Base-by-base conservation (phyloP, 306 rosid genomes). In the Quercus berberidifolia region DNA sequence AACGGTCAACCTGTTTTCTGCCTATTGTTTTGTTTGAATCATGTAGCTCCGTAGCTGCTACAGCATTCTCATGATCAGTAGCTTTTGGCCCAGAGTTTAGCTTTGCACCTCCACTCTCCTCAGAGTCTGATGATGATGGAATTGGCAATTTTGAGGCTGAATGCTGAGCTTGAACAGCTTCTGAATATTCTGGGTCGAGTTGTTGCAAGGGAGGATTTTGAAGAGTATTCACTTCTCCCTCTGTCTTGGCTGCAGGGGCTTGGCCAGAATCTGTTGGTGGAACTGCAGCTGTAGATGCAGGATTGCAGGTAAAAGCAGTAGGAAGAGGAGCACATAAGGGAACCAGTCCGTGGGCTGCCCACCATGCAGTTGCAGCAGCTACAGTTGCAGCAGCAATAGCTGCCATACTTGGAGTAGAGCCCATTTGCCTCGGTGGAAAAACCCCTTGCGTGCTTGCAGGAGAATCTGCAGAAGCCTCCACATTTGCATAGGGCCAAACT, bases 361-460 rank as follows among this genome's bases (percentile, higher is more conserved):
- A 95, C 99, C 99, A 92, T 79, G 99, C 96, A 74, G 94, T 87
- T 79, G 99, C 98, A 69, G 98, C 98, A 76, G 98, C 97, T 68
- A 91, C 96, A 65, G 97, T 91, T 74, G 95, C 92, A 65, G 89
- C 93, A 67, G 98, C 96, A 78, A 92, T 86, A 74, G 99, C 92
- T 70, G 89, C 91, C 79, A 89, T 84, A 81, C 87, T 90, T 35
- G 97, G 98, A 82, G 91, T 82, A 11, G 92, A 76, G 76, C 84
- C 88, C 76, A 87, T 81, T 80, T 86, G 94, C 76, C 88, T 87
- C 38, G 84, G 38, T 64, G 87, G 83, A 81, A 88, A 88, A 69
- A 83, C 80, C 80, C 91, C 87, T 74, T 86, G 88, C 51, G 84
- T 78, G 82, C 86, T 84, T 28, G 86, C 74, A 58, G 81, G 85